phyloP scores from a whole-genome alignment of 176 grass and related monocot species.

The Bonia amplexicaulis region DNA sequence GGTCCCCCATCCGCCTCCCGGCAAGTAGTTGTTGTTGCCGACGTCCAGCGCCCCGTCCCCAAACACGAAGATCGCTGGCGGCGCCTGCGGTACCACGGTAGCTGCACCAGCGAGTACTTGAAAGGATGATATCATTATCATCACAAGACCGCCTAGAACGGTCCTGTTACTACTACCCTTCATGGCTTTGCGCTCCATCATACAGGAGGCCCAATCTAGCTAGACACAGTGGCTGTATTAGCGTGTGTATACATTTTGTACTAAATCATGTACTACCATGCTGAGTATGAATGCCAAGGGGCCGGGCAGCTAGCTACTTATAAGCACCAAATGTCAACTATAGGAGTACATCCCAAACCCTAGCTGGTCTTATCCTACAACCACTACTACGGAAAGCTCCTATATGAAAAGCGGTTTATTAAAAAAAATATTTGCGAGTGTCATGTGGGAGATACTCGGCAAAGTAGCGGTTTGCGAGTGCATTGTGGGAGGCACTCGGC shows the following conservation, averaged over 20 bases:
- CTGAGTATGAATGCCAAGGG: neutral
- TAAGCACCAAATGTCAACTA: neutral
- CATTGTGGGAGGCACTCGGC: no score
- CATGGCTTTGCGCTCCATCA: neutral
- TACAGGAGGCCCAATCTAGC: neutral
- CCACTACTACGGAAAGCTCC: no score
- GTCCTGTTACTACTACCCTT: neutral
- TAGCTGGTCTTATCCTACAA: no score
- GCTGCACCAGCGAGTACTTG: neutral
- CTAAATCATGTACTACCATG: neutral
- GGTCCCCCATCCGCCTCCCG: neutral
- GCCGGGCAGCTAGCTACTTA: neutral
- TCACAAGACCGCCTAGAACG: neutral
- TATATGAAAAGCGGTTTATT: no score
- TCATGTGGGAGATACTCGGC: no score
- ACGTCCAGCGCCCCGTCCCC: constrained; percentile 27
- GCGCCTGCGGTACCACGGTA: neutral
- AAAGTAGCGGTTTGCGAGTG: no score
- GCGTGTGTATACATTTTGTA: no score
- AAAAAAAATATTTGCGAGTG: no score
- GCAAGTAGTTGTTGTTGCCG: constrained; percentile 38
- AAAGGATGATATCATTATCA: neutral
- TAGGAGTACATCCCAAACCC: no score
- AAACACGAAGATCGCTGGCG: constrained; percentile 30
- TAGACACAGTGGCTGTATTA: no score